Evolutionary conservation across 2,329 filamentous ascomycete species (phyloP).

Genomic region (Sclerotinia sclerotiorum): DNA sequence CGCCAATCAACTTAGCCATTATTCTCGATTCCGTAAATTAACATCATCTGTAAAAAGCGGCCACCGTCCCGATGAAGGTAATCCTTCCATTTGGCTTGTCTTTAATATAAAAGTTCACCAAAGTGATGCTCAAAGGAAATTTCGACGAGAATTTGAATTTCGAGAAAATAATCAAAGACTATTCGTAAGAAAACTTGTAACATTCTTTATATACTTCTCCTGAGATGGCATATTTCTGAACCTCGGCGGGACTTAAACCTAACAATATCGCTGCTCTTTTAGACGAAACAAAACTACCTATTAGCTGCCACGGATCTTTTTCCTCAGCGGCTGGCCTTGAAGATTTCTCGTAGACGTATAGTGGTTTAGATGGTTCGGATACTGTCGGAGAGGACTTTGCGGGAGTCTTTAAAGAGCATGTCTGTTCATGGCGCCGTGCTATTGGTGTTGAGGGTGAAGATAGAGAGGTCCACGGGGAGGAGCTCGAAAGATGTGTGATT

Average conservation of each 20-base stretch:
- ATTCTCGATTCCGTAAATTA: constrained; percentile 45
- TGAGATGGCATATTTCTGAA: background rate
- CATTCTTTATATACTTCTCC: background rate
- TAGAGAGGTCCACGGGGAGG: constrained; percentile 52
- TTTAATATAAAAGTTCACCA: constrained; percentile 45
- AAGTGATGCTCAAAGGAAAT: constrained; percentile 39
- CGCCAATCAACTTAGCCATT: constrained; percentile 54
- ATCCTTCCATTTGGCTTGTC: constrained; percentile 56
- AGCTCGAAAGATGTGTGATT: constrained; percentile 48
- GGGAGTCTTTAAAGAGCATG: constrained; percentile 52
- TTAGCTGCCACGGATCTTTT: background rate
- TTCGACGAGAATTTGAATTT: constrained; percentile 53
- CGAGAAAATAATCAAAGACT: constrained; percentile 55
- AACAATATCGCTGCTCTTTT: background rate
- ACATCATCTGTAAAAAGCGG: constrained; percentile 54
- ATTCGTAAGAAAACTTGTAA: background rate
- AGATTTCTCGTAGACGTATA: background rate
- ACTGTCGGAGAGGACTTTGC: constrained; percentile 48
- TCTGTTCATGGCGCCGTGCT: constrained; percentile 56
- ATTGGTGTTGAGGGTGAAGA: constrained; percentile 55
- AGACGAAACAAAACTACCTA: background rate
- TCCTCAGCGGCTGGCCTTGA: background rate
- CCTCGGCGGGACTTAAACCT: background rate
- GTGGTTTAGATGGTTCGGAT: background rate
- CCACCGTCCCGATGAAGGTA: constrained; percentile 57